These are phyloP conservation scores for Pinus albicaulis DNA, from an alignment of 75 land plant species.

Conservation along the genomic window DNA sequence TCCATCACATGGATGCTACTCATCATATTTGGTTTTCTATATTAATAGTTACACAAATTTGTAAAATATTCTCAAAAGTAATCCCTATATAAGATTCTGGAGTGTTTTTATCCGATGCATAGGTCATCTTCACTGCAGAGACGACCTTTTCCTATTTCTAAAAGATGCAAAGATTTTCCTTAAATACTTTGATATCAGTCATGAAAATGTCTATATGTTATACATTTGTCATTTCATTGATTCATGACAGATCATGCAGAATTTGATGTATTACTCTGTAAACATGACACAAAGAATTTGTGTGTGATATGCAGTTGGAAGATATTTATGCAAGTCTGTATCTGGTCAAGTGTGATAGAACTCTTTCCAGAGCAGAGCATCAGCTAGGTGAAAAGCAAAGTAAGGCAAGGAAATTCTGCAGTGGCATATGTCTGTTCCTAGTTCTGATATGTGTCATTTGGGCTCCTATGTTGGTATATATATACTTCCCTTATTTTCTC, in stretches of 20 bases:
- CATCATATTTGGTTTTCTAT: background rate
- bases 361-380: constrained; percentile 78
- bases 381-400: constrained; percentile 85
- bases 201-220: background rate
- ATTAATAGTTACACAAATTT: background rate
- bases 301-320: constrained; percentile 59
- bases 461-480: constrained; percentile 98
- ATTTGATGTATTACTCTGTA: background rate
- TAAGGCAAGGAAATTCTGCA: constrained; percentile 81
- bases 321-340: constrained; percentile 96
- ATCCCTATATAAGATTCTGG: background rate
- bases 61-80: background rate
- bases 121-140: background rate
- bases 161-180: background rate
- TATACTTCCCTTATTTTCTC: background rate
- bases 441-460: constrained; percentile 85
- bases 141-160: background rate
- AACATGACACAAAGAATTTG: background rate
- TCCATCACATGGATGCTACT: no score
- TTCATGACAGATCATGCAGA: background rate
- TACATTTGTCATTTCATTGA: background rate
- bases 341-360: constrained; percentile 93
- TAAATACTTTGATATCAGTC: background rate
- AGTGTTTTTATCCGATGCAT: background rate
- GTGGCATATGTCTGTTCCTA: constrained; percentile 86